Conservation (phyloP, 75 land plant species). For the Sequoia sempervirens region DNA sequence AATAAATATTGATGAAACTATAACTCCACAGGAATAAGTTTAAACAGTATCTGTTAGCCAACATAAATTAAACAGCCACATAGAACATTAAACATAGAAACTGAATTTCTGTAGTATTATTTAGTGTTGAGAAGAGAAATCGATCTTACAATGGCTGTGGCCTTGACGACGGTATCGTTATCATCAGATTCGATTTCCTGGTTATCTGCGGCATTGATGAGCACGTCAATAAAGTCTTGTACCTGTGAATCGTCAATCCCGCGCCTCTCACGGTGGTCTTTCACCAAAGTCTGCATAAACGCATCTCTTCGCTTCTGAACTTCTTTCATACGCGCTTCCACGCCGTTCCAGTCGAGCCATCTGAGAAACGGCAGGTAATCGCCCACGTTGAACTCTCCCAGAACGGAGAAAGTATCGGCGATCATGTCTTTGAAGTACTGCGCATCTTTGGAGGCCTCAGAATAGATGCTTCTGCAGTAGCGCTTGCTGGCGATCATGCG, state of each 20-base stretch:
- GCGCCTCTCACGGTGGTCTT: not conserved
- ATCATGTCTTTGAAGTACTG: conserved; percentile 17
- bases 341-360: conserved; percentile 18
- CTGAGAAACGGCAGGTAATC: conserved; percentile 20
- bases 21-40: too few species aligned
- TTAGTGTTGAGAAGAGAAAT: too few species aligned
- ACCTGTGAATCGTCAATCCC: not conserved
- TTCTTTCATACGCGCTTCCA: not conserved
- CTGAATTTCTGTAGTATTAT: too few species aligned
- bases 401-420: not conserved
- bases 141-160: not conserved
- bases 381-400: conserved; percentile 17
- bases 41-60: too few species aligned
- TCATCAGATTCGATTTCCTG: not conserved
- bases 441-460: conserved; percentile 2
- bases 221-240: not conserved
- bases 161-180: not conserved
- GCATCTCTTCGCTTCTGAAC: not conserved
- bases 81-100: too few species aligned
- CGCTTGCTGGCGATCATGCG: conserved; percentile 22
- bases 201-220: not conserved
- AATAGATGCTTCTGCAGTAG: conserved; percentile 7
- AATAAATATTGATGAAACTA: too few species aligned
- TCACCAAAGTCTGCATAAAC: not conserved
- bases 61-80: too few species aligned